phyloP scores from a whole-genome alignment of 257 asterid species.

The Galeopsis tetrahit region DNA sequence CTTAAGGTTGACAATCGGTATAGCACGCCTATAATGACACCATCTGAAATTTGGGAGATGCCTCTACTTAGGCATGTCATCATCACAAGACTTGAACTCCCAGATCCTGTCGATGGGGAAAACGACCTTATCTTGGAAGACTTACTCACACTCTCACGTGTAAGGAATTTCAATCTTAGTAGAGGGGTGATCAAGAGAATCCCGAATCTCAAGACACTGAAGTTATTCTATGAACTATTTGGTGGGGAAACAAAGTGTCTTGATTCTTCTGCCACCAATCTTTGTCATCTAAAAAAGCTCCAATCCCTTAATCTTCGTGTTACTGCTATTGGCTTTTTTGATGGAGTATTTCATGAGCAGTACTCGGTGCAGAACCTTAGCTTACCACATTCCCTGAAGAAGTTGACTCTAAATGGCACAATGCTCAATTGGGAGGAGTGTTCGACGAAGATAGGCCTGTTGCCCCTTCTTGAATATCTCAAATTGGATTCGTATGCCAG shows the following conservation, averaged over 20 bases:
- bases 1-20: neutral
- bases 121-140: neutral
- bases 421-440: neutral
- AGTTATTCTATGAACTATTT: neutral
- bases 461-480: too few relatives aligned
- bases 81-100: too few relatives aligned
- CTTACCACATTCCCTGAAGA: neutral
- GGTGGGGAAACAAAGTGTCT: too few relatives aligned
- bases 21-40: too few relatives aligned
- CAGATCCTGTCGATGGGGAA: neutral
- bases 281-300: neutral
- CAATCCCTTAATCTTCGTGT: neutral
- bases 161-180: neutral
- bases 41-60: conserved; percentile 17
- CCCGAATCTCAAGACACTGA: neutral
- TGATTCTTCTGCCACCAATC: neutral
- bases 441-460: too few relatives aligned
- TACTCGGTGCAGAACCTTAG: neutral
- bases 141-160: neutral
- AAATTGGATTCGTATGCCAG: too few relatives aligned
- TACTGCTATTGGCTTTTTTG: too few relatives aligned
- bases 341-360: too few relatives aligned
- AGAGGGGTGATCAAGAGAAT: conserved; percentile 1
- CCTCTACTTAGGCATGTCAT: neutral
- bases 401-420: neutral